Base-by-base conservation (phyloP, 108 stramenopile genomes). In the Pseudonitzschia pungens region DNA sequence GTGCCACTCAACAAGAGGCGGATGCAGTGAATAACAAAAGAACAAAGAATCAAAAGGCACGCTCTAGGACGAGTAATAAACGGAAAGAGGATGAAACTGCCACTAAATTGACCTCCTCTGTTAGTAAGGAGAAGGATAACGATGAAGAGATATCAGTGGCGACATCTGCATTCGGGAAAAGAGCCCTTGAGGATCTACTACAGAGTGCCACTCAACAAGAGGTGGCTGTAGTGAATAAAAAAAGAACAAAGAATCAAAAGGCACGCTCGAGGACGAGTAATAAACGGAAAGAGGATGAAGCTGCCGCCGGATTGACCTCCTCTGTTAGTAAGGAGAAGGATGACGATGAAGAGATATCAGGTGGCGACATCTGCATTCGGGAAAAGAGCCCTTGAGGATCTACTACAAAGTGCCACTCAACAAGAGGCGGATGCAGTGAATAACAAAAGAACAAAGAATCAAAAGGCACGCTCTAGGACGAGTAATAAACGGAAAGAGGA, bases 301-400 rank as follows among this genome's bases (percentile, higher is more conserved):
- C 9, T n/a, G 10, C 26, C 11, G 22, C 27, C 10, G 10, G 22
- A 66, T 18, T 43, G 42, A 6, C 9, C 11, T 43, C 42, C 11
- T 43, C 42, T 43, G 6, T 6, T 9, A 43, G 6, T 9, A 9
- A 6, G 11, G n/a, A n/a, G n/a, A n/a, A n/a, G n/a, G n/a, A 43
- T 43, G 42, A 43, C 11, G 57, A 62, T 16, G 75, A 76, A 12
- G 75, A 69, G 54, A 42, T 36, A 8, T 70, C 76, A 16, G 5
- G 69, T 65, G 36, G 76, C 76, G 2, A 77, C 69, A 40, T 70
- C 69, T 20, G 76, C 76, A 10, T 62, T 58, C 11, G 76, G 76
- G 26, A 77, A 54, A 69, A 69, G 40, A 42, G 76, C 76, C 26
- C 42, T 77, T 21, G 51, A 68, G 14, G 14, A 12, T 14, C 40